These are phyloP conservation scores for Camelina sativa DNA, from an alignment of 345 rosid genomes.

Conservation along the genomic window DNA sequence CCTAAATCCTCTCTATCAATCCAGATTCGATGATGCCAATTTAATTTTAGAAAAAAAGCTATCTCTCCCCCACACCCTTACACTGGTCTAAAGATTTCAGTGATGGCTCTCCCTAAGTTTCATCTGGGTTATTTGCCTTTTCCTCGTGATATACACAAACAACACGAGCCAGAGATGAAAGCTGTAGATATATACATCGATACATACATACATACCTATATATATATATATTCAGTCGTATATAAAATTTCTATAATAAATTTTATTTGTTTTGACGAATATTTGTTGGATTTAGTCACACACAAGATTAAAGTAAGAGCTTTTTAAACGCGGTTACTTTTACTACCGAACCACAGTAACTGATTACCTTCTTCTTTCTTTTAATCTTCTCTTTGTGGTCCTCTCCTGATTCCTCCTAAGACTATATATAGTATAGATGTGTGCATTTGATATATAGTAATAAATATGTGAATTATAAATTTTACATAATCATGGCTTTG, in stretches of 20 bases:
- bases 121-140: constrained; percentile 22
- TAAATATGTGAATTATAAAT: no score
- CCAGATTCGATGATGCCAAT: constrained; percentile 40
- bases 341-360: neutral
- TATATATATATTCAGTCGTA: constrained; percentile 3
- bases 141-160: constrained; percentile 41
- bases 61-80: constrained; percentile 20
- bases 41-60: neutral
- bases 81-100: constrained; percentile 36
- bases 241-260: constrained; percentile 12
- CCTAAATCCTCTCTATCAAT: constrained; percentile 25
- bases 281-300: constrained; percentile 23
- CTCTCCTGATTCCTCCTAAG: neutral
- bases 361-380: constrained; percentile 17
- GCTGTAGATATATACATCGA: constrained; percentile 39
- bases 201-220: neutral
- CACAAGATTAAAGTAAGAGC: neutral
- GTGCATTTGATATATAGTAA: no score
- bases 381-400: neutral
- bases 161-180: constrained; percentile 45
- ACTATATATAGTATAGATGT: neutral
- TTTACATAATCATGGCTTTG: no score
- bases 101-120: constrained; percentile 35
- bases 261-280: constrained; percentile 18
- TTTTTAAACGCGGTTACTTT: constrained; percentile 20